Conservation (phyloP, 1,284 basidiomycete genomes). For the Sporisorium exsertum region DNA sequence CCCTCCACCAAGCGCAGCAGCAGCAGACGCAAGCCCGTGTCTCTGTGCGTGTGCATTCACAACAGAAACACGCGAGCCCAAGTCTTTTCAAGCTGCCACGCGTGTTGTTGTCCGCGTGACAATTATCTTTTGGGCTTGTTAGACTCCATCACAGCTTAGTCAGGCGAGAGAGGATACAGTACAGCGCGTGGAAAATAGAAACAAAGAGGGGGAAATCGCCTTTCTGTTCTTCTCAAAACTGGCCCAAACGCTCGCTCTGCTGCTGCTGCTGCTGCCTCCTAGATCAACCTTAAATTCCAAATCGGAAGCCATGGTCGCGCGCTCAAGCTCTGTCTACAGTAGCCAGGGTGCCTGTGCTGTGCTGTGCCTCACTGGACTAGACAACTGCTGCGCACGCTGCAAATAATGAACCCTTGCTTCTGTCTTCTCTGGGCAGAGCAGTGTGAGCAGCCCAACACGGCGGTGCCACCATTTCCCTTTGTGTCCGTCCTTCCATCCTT, state of each 20-base stretch:
- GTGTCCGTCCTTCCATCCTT: neutral
- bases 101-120: conserved; percentile 13
- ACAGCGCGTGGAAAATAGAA: conserved; percentile 19
- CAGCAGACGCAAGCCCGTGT: too few relatives aligned
- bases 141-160: conserved; percentile 10
- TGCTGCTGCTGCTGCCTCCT: neutral
- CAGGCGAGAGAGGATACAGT: neutral
- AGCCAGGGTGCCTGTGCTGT: conserved; percentile 8
- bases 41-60: neutral
- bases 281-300: conserved; percentile 2
- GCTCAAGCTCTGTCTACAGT: conserved; percentile 1
- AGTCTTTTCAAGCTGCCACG: too few relatives aligned
- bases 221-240: conserved; percentile 46
- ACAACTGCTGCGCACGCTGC: conserved; percentile 4
- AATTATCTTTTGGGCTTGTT: too few relatives aligned
- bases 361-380: neutral
- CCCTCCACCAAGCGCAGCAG: neutral
- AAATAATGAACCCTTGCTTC: conserved; percentile 9
- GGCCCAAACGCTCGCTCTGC: conserved; percentile 16
- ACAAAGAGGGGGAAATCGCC: too few relatives aligned
- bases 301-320: conserved; percentile 20
- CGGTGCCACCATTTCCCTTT: neutral
- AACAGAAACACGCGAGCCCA: conserved; percentile 4
- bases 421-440: neutral
- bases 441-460: neutral